Evolutionary conservation across 2,329 filamentous ascomycete genomes (phyloP).

Genomic region (Phialocephala subalpina): DNA sequence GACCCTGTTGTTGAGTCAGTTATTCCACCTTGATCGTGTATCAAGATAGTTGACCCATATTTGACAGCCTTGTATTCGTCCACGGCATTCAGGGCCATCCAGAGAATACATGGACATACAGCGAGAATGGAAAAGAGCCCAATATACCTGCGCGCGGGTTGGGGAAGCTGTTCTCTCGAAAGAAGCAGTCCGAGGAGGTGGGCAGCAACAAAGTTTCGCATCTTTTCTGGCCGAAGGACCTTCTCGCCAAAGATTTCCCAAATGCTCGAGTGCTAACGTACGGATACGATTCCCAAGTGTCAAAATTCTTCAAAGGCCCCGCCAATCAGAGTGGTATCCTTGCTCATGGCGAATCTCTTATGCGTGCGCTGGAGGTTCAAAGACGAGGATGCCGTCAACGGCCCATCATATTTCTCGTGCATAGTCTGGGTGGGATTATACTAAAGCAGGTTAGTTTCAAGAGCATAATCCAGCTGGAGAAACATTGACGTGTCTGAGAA

Average conservation of each 20-base stretch:
- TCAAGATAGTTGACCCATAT: slow-evolving; percentile 12
- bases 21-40: slow-evolving; percentile 7
- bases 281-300: slow-evolving; percentile 24
- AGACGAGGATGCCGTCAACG: slow-evolving; percentile 18
- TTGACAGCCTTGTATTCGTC: slow-evolving; percentile 18
- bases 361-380: slow-evolving; percentile 15
- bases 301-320: slow-evolving; percentile 19
- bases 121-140: slow-evolving; percentile 6
- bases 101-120: slow-evolving; percentile 19
- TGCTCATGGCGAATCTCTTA: slow-evolving; percentile 19
- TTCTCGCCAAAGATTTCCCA: slow-evolving; percentile 21
- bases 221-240: slow-evolving; percentile 25
- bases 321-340: slow-evolving; percentile 21
- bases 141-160: not conserved
- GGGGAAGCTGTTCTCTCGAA: slow-evolving; percentile 1
- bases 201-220: slow-evolving; percentile 8
- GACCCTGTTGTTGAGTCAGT: slow-evolving; percentile 14
- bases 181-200: slow-evolving; percentile 10
- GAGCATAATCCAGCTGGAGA: slow-evolving; percentile 9
- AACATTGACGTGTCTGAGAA: slow-evolving; percentile 2
- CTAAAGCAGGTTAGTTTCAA: slow-evolving; percentile 41
- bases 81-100: slow-evolving; percentile 22
- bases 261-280: slow-evolving; percentile 23
- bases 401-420: slow-evolving; percentile 26
- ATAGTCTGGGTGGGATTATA: slow-evolving; percentile 24